These are phyloP conservation scores for Lizanozyma gosingica DNA, from an alignment of 1,139 yeast genomes.

Conservation along the genomic window DNA sequence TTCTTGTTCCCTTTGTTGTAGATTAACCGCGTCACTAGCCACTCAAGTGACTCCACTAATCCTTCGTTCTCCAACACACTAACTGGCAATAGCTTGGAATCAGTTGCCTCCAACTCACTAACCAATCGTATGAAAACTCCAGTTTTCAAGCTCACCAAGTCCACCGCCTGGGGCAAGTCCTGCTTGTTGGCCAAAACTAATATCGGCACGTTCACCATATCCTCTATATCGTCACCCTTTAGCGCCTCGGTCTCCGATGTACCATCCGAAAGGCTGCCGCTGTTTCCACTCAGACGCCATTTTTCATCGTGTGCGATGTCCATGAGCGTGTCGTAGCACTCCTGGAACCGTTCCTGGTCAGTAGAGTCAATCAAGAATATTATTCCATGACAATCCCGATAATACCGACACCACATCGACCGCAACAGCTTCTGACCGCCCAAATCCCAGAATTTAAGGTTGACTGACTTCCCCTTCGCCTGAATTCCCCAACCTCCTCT, in stretches of 20 bases:
- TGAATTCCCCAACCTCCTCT: not conserved
- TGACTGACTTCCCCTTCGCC: not conserved
- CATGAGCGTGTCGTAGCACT: conserved; percentile 59
- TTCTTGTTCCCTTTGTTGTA: conserved; percentile 70
- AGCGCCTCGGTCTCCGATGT: conserved; percentile 18
- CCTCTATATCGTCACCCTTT: conserved; percentile 37
- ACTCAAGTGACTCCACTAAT: conserved; percentile 74
- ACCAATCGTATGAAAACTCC: conserved; percentile 73
- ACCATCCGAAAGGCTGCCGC: conserved; percentile 1
- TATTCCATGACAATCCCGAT: conserved; percentile 79
- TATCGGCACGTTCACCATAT: conserved; percentile 71
- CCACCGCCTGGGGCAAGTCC: conserved; percentile 67
- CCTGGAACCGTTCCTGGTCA: conserved; percentile 73
- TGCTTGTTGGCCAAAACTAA: conserved; percentile 94
- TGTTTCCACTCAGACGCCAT: conserved; percentile 17
- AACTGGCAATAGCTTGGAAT: conserved; percentile 81
- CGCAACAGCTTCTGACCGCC: conserved; percentile 88
- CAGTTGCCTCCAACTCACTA: conserved; percentile 81
- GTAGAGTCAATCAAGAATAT: conserved; percentile 90
- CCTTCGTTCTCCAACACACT: conserved; percentile 87
- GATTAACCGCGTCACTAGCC: conserved; percentile 72
- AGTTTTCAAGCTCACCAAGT: conserved; percentile 71
- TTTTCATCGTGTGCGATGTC: conserved; percentile 34
- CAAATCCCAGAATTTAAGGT: conserved; percentile 84
- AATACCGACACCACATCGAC: conserved; percentile 82